Conservation (phyloP, 306 rosid genomes). For the Glycyrrhiza uralensis region DNA sequence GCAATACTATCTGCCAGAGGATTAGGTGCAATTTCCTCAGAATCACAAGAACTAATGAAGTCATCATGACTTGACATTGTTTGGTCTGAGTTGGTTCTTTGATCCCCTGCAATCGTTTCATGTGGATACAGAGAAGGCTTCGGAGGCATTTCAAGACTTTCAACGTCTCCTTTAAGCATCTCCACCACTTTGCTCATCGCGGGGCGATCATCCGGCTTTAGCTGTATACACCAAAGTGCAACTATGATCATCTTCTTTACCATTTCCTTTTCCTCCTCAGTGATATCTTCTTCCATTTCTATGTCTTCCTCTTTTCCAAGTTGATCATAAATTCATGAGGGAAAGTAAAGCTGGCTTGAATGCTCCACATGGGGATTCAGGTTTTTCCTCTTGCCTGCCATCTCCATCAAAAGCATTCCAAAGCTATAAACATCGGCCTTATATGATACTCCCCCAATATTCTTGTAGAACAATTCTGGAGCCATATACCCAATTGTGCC, state of each 20-base stretch:
- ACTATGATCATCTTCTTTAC: constrained; percentile 25
- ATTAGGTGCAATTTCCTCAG: not conserved
- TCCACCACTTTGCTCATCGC: constrained; percentile 26
- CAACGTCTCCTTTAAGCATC: constrained; percentile 28
- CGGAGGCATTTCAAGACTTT: constrained; percentile 20
- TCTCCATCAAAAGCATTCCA: constrained; percentile 26
- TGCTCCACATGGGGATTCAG: not conserved
- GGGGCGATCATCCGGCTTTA: constrained; percentile 37
- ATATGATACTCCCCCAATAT: not conserved
- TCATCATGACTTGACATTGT: not conserved
- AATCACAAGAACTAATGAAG: not conserved
- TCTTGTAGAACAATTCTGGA: not conserved
- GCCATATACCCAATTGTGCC: too few relatives aligned
- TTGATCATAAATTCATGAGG: constrained; percentile 10
- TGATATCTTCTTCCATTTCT: not conserved
- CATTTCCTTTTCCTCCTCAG: not conserved
- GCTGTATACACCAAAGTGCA: constrained; percentile 38
- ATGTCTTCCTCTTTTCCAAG: not conserved
- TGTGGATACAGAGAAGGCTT: constrained; percentile 20
- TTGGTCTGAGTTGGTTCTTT: not conserved
- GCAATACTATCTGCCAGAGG: not conserved
- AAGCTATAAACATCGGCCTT: constrained; percentile 12
- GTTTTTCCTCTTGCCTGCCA: not conserved
- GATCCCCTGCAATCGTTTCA: not conserved
- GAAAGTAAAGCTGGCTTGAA: constrained; percentile 22